Evolutionary conservation across 2,329 filamentous ascomycete genomes (phyloP).

Genomic region (Microsporum canis): DNA sequence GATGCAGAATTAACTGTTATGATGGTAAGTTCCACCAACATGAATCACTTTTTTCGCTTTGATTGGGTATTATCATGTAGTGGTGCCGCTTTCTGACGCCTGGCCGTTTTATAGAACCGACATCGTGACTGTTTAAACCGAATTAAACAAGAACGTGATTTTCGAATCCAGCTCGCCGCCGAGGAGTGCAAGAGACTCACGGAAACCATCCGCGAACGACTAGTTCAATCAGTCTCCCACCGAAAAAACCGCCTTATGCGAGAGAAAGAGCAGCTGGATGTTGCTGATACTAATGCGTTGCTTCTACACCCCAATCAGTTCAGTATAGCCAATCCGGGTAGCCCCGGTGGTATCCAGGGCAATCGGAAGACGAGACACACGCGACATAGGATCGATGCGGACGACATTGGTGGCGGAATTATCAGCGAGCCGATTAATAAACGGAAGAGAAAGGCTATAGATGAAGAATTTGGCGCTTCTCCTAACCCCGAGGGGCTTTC

Average conservation of each 20-base stretch:
- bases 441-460: conserved; percentile 49
- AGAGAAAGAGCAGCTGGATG: conserved; percentile 56
- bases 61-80: not conserved
- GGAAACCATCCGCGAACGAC: conserved; percentile 49
- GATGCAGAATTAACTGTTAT: conserved; percentile 73
- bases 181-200: conserved; percentile 52
- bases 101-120: conserved; percentile 38
- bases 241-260: conserved; percentile 48
- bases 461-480: conserved; percentile 50
- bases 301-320: conserved; percentile 56
- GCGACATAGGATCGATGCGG: conserved; percentile 44
- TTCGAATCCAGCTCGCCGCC: conserved; percentile 50
- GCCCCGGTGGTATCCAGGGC: conserved; percentile 48
- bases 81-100: not conserved
- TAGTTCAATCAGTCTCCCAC: conserved; percentile 47
- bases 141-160: conserved; percentile 46
- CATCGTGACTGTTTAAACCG: conserved; percentile 46
- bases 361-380: conserved; percentile 54
- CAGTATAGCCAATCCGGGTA: conserved; percentile 53
- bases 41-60: not conserved
- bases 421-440: conserved; percentile 40
- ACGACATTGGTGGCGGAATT: conserved; percentile 40
- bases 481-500: conserved; percentile 38
- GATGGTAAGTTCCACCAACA: conserved; percentile 48
- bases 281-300: conserved; percentile 54